Evolutionary conservation across 139 green algal species (phyloP).

Genomic region (Coccomyxa sp.): DNA sequence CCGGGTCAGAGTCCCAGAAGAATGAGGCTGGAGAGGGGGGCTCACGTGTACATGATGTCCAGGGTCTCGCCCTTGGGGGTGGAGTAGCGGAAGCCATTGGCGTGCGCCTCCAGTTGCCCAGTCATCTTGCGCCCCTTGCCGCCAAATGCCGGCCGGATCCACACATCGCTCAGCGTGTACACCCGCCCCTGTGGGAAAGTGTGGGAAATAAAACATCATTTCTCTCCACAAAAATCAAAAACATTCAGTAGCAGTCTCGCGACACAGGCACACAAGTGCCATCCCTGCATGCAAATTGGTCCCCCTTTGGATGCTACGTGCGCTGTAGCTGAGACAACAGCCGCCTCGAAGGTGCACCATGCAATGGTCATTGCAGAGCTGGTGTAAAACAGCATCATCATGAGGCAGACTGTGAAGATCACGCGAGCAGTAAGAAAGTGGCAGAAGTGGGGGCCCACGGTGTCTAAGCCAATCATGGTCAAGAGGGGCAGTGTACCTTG

Average conservation of each 20-base stretch:
- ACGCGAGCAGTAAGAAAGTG: too few relatives aligned
- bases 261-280: background rate
- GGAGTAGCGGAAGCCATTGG: slow-evolving; percentile 96
- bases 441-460: too few relatives aligned
- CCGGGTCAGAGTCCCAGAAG: too few relatives aligned
- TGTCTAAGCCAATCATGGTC: too few relatives aligned
- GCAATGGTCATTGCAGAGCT: too few relatives aligned
- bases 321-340: too few relatives aligned
- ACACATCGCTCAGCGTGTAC: slow-evolving; percentile 86
- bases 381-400: too few relatives aligned
- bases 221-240: background rate
- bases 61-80: slow-evolving; percentile 79
- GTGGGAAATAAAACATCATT: background rate
- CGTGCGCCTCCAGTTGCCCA: slow-evolving; percentile 88
- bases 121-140: slow-evolving; percentile 88
- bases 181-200: slow-evolving; percentile 41
- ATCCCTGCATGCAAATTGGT: background rate
- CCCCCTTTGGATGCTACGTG: too few relatives aligned
- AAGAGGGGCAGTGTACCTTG: slow-evolving; percentile 32
- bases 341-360: too few relatives aligned
- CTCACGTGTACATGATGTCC: slow-evolving; percentile 87
- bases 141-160: slow-evolving; percentile 85
- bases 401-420: too few relatives aligned
- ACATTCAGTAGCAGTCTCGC: too few relatives aligned
- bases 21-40: background rate